These are phyloP conservation scores for Linnemannia elongata DNA, from an alignment of 192 early-diverging fungal species.

Conservation along the genomic window DNA sequence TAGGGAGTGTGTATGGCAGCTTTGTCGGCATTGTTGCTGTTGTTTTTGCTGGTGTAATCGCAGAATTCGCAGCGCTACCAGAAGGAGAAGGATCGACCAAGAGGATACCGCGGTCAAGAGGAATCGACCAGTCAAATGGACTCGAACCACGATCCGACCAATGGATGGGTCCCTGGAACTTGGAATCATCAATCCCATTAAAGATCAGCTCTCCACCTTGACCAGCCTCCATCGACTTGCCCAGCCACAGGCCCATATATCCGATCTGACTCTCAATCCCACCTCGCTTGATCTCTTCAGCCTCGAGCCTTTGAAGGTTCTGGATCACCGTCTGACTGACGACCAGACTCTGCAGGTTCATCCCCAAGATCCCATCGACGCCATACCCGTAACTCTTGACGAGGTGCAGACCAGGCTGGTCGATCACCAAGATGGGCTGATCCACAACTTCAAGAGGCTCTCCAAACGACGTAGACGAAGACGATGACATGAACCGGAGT, in stretches of 20 bases:
- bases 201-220: slow-evolving; percentile 35
- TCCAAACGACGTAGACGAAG: neutral
- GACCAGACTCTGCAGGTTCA: slow-evolving; percentile 15
- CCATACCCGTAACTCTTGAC: slow-evolving; percentile 28
- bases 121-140: slow-evolving; percentile 40
- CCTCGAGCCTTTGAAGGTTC: slow-evolving; percentile 13
- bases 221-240: slow-evolving; percentile 11
- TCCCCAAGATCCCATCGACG: slow-evolving; percentile 49
- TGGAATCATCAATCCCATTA: slow-evolving; percentile 30
- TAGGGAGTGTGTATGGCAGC: neutral
- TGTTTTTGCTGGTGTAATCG: neutral
- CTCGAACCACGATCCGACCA: slow-evolving; percentile 40
- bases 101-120: slow-evolving; percentile 20
- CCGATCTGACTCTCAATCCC: neutral
- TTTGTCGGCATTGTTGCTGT: neutral
- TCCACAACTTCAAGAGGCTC: neutral
- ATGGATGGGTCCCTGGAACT: slow-evolving; percentile 18
- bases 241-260: slow-evolving; percentile 45
- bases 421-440: slow-evolving; percentile 38
- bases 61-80: neutral
- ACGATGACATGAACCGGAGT: slow-evolving; percentile 14
- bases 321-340: slow-evolving; percentile 28
- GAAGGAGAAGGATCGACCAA: neutral
- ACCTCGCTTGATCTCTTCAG: neutral
- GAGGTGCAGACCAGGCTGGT: slow-evolving; percentile 26